Evolutionary conservation across 2,329 filamentous ascomycete species (phyloP), one percentile per base, ranked within the genome.

Genomic region (Xylariomycetidae sp.): DNA sequence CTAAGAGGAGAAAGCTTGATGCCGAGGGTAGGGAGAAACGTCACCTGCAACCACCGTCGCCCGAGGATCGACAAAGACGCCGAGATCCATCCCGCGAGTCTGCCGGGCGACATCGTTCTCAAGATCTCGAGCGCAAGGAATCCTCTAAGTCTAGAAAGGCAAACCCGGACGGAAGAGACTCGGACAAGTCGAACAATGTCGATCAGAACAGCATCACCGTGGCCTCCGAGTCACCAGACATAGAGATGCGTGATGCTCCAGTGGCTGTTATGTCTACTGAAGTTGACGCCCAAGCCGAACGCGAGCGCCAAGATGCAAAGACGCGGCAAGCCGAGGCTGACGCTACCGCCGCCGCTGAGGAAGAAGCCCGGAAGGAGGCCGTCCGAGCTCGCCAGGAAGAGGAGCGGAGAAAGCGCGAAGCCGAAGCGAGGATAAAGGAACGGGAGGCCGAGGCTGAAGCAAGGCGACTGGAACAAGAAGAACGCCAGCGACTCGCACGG

Each of bases 1-100:
- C 61, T 13, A 82, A 82, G 51, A 63, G 71, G 43, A 65, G 77
- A 37, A 74, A 73, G 20, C 49, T 82, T 3, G 76, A 80, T 37
- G 48, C 54, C 1, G 74, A 79, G 12, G 52, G 52, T 26, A 71
- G 67, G 37, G 72, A 78, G 34, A 68, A 62, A 46, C 65, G 65
- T 5, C 50, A 49, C 19, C 70, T 67, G 31, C 63, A 59, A 4
- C 55, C 56, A 19, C 49, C 56, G 5, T 67, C 69, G 0, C 61
- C 67, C 6, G 72, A 76, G 9, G 65, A 63, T 22, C 64, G 63
- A 12, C 58, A 59, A 12, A 58, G 56, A 29, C 73, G 71, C 42
- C 48, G 63, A 14, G 61, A 58, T 10, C 38, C 53, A 5, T 57
- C 63, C 16, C 65, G 65, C 5, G 68, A 73, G 6, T 46, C 60